These are phyloP conservation scores for Sonneratia caseolaris DNA, from an alignment of 345 rosid species.

Conservation along the genomic window DNA sequence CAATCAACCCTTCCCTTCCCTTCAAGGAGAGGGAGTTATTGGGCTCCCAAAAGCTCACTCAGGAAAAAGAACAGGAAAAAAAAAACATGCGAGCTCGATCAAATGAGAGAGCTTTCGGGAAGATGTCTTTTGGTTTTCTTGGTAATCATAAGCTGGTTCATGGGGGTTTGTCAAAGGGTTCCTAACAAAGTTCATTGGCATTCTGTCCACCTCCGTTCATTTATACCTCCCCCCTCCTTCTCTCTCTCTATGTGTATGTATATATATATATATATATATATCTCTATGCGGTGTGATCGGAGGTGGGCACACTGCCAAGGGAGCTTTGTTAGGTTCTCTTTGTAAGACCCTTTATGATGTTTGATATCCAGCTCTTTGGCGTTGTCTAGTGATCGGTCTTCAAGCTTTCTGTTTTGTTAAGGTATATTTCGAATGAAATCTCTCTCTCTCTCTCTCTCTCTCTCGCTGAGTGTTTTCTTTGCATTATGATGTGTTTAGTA, in stretches of 20 bases:
- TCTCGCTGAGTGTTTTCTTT: too few relatives aligned
- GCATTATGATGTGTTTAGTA: too few relatives aligned
- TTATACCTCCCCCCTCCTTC: too few relatives aligned
- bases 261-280: too few relatives aligned
- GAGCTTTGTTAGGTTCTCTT: conserved; percentile 76
- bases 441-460: too few relatives aligned
- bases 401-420: too few relatives aligned
- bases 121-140: too few relatives aligned
- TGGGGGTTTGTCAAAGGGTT: conserved; percentile 75
- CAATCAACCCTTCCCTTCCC: not conserved
- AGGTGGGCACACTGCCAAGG: conserved; percentile 94
- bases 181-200: conserved; percentile 87
- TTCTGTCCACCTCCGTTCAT: conserved; percentile 94
- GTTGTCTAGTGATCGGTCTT: not conserved
- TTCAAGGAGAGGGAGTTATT: too few relatives aligned
- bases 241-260: too few relatives aligned
- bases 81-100: not conserved
- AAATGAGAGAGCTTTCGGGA: not conserved
- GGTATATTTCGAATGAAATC: too few relatives aligned
- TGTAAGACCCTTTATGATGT: conserved; percentile 44
- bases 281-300: conserved; percentile 8
- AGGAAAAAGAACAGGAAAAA: too few relatives aligned
- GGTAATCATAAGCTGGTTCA: not conserved
- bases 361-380: not conserved
- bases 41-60: too few relatives aligned